Evolutionary conservation across 2,329 filamentous ascomycete genomes (phyloP).

Genomic region (Thermothelomyces thermophilus): DNA sequence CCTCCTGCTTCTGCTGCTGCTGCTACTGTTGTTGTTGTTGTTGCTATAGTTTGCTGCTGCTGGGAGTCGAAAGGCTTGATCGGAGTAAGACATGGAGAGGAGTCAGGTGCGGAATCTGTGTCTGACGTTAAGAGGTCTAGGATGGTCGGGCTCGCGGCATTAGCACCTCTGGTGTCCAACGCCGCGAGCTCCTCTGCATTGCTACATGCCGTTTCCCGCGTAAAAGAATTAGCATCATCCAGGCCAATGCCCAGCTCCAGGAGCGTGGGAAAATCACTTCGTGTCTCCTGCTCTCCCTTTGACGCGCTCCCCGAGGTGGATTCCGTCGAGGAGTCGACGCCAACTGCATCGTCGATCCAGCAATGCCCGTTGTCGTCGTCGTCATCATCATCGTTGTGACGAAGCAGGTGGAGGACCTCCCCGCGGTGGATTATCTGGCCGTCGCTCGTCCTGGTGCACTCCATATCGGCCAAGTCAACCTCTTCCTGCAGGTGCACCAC

Average conservation of each 20-base stretch:
- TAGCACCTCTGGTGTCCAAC: no score
- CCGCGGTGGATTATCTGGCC: slow-evolving; percentile 31
- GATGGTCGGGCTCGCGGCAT: background rate
- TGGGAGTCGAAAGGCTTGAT: background rate
- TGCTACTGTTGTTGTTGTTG: background rate
- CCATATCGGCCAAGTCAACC: slow-evolving; percentile 20
- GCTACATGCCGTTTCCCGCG: background rate
- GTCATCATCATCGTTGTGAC: slow-evolving; percentile 21
- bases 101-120: background rate
- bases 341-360: background rate
- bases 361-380: slow-evolving; percentile 10
- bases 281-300: background rate
- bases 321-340: background rate
- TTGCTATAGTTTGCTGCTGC: background rate
- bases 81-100: background rate
- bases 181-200: background rate
- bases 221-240: background rate
- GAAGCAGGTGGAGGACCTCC: slow-evolving; percentile 28
- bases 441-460: slow-evolving; percentile 24
- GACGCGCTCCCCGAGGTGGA: background rate
- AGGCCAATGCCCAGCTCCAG: background rate
- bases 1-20: no score
- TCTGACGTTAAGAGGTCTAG: slow-evolving; percentile 4
- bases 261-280: background rate
- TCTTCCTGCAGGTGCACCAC: background rate